These are phyloP conservation scores for Lolium perenne DNA, from an alignment of 176 grass and related monocot genomes.

Conservation along the genomic window DNA sequence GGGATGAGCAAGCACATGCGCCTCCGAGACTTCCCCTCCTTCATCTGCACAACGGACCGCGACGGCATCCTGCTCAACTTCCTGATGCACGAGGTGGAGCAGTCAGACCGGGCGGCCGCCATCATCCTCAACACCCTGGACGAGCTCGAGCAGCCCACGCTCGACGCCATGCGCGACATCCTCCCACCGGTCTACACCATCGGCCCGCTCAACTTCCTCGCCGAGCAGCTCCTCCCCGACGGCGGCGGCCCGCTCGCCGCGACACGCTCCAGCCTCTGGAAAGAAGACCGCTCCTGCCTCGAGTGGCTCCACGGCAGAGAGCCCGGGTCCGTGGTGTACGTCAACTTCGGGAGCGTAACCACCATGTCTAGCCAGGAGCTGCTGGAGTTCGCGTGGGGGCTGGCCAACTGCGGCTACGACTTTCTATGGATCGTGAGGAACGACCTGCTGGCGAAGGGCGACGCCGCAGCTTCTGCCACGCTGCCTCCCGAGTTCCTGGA, in stretches of 20 bases:
- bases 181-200: not conserved
- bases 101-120: not conserved
- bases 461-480: not conserved
- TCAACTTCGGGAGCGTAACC: not conserved
- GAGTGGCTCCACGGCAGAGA: not conserved
- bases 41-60: not conserved
- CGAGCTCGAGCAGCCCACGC: not conserved
- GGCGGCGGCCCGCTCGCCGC: not conserved
- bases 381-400: constrained; percentile 76
- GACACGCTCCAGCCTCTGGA: not conserved
- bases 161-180: not conserved
- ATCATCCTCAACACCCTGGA: not conserved
- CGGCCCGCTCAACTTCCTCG: not conserved
- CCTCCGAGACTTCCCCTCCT: constrained; percentile 27
- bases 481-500: not conserved
- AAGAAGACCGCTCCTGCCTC: not conserved
- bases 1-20: not conserved
- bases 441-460: not conserved
- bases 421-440: not conserved
- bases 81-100: not conserved
- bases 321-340: not conserved
- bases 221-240: not conserved
- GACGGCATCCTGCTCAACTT: not conserved
- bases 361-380: constrained; percentile 25
- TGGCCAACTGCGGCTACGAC: constrained; percentile 50